These are phyloP conservation scores for Rhododendron molle DNA, from an alignment of 148 eudicot species.

Conservation along the genomic window DNA sequence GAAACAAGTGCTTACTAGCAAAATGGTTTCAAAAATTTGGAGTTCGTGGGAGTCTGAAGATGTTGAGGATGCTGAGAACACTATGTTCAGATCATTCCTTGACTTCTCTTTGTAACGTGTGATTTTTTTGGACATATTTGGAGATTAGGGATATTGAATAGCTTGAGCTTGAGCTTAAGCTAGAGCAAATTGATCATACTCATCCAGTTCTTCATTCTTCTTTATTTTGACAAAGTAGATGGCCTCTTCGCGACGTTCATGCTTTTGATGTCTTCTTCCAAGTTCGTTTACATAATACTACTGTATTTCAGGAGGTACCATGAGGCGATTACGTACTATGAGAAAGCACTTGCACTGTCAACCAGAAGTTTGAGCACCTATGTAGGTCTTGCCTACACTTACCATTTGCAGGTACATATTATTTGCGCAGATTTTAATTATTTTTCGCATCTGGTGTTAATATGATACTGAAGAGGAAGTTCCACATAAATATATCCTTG, in stretches of 20 bases:
- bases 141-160: not conserved
- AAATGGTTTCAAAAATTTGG: not conserved
- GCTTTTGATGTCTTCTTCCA: not conserved
- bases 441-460: not conserved
- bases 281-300: not conserved
- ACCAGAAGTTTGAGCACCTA: slow-evolving; percentile 89
- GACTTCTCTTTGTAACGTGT: not conserved
- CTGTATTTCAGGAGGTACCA: slow-evolving; percentile 57
- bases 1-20: not conserved
- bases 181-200: not conserved
- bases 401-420: slow-evolving; percentile 73
- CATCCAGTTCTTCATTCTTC: not conserved
- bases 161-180: not conserved
- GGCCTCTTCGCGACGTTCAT: not conserved
- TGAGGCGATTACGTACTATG: slow-evolving; percentile 77
- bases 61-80: not conserved
- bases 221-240: not conserved
- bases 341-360: slow-evolving; percentile 86
- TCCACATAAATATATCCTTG: not conserved
- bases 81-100: not conserved
- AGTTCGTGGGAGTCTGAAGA: not conserved
- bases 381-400: slow-evolving; percentile 97
- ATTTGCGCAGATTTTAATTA: not conserved
- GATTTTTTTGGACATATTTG: not conserved
- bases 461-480: not conserved